Percentiles rank a stretch among this genome's conserved stretches.
These are phyloP conservation scores for Orychophragmus violaceus DNA, from an alignment of 345 rosid genomes.

Conservation along the genomic window DNA sequence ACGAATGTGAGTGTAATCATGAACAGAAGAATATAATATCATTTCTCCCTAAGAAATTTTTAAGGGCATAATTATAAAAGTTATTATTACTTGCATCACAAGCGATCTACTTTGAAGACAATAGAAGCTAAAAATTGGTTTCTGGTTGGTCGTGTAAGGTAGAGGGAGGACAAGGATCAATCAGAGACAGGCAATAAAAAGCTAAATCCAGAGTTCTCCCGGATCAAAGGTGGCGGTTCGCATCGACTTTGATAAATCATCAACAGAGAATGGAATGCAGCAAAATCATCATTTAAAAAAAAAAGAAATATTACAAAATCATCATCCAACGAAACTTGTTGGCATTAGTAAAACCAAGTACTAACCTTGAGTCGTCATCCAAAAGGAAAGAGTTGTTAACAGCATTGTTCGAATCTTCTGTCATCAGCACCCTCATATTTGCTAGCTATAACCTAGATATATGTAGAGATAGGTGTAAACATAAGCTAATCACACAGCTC, in stretches of 20 bases:
- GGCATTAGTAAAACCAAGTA: background rate
- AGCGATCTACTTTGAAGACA: background rate
- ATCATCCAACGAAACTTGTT: background rate
- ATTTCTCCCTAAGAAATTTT: background rate
- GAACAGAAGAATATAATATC: background rate
- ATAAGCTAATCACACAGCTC: no score
- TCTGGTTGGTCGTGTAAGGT: background rate
- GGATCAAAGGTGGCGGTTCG: constrained; percentile 78
- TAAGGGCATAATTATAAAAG: background rate
- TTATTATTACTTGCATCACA: constrained; percentile 1
- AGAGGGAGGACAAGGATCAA: background rate
- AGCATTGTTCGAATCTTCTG: constrained; percentile 92
- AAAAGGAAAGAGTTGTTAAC: constrained; percentile 86
- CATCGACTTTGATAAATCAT: constrained; percentile 91
- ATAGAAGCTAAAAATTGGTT: background rate
- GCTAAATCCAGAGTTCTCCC: constrained; percentile 80
- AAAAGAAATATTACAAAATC: background rate
- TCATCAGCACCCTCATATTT: constrained; percentile 80
- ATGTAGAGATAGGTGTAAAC: background rate
- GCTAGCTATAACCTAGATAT: constrained; percentile 60
- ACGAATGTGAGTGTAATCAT: background rate
- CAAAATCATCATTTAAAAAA: constrained; percentile 9
- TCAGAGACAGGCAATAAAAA: constrained; percentile 77
- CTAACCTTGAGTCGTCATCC: constrained; percentile 92
- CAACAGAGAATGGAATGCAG: constrained; percentile 96